phyloP scores from a whole-genome alignment of 257 asterid genomes.

The Lantana camara region DNA sequence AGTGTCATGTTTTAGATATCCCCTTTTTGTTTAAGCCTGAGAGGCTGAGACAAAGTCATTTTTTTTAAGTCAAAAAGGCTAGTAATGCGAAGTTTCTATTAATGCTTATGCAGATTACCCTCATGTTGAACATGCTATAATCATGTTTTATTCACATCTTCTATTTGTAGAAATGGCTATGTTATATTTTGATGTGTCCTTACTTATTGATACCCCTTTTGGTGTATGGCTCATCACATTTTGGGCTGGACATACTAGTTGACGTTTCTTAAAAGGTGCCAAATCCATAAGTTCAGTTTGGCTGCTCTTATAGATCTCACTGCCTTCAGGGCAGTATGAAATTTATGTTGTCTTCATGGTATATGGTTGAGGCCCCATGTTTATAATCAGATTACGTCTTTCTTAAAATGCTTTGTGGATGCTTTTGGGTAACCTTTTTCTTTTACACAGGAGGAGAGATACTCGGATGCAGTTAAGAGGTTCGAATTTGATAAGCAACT shows the following conservation, averaged over 20 bases:
- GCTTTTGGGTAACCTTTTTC: slow-evolving; percentile 7
- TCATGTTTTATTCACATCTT: no score
- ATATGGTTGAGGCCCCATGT: background rate
- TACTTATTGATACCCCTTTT: background rate
- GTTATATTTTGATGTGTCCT: slow-evolving; percentile 17
- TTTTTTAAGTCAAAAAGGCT: slow-evolving; percentile 10
- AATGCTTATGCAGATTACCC: background rate
- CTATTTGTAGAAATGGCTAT: slow-evolving; percentile 17
- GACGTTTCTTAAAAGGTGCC: background rate
- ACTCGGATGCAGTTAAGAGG: slow-evolving; percentile 68
- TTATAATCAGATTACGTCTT: background rate
- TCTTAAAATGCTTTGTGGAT: slow-evolving; percentile 3
- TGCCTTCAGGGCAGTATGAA: slow-evolving; percentile 10
- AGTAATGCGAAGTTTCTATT: background rate
- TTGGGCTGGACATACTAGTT: background rate
- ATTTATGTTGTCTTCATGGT: background rate
- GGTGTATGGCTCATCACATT: slow-evolving; percentile 9
- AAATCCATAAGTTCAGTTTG: slow-evolving; percentile 16
- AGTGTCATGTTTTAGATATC: slow-evolving; percentile 6
- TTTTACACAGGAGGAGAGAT: slow-evolving; percentile 68
- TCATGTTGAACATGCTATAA: slow-evolving; percentile 10
- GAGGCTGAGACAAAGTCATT: background rate
- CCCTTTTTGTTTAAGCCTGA: slow-evolving; percentile 9
- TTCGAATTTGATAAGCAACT: slow-evolving; percentile 85
- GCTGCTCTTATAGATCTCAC: slow-evolving; percentile 4